phyloP scores from a whole-genome alignment of 768 basidiomycete species.

The Hortiboletus campestris region DNA sequence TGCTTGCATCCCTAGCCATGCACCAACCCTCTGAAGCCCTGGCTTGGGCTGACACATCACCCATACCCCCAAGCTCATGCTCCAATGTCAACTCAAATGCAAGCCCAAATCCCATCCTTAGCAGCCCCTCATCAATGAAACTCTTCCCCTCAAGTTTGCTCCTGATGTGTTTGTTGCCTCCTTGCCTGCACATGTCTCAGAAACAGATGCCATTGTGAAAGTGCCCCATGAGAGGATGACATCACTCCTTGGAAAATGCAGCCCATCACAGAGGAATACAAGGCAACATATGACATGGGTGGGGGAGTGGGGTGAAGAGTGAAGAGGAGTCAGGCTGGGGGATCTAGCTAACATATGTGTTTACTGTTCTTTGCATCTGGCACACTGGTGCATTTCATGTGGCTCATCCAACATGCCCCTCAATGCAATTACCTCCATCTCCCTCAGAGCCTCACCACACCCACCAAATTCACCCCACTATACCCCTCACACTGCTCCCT shows the following conservation, averaged over 20 bases:
- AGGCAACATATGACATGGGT: conserved; percentile 12
- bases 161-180: conserved; percentile 15
- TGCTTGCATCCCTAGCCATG: not conserved
- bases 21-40: not conserved
- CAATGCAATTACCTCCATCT: conserved; percentile 86
- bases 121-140: conserved; percentile 54
- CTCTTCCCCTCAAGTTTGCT: conserved; percentile 25
- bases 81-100: conserved; percentile 22
- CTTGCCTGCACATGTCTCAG: conserved; percentile 34
- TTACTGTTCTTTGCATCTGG: too few relatives aligned
- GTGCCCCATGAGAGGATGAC: conserved; percentile 69
- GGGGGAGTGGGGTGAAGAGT: conserved; percentile 10
- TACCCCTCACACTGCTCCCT: conserved; percentile 75
- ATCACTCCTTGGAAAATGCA: conserved; percentile 70
- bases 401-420: conserved; percentile 51
- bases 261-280: conserved; percentile 43
- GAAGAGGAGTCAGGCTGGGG: conserved; percentile 39
- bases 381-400: too few relatives aligned
- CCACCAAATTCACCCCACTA: conserved; percentile 88
- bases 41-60: not conserved
- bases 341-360: conserved; percentile 35
- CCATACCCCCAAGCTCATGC: not conserved
- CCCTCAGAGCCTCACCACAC: conserved; percentile 82
- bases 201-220: conserved; percentile 48
- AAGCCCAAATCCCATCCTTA: conserved; percentile 57